Evolutionary conservation across 2,329 filamentous ascomycete species (phyloP).

Genomic region (Penicillium glabrum): DNA sequence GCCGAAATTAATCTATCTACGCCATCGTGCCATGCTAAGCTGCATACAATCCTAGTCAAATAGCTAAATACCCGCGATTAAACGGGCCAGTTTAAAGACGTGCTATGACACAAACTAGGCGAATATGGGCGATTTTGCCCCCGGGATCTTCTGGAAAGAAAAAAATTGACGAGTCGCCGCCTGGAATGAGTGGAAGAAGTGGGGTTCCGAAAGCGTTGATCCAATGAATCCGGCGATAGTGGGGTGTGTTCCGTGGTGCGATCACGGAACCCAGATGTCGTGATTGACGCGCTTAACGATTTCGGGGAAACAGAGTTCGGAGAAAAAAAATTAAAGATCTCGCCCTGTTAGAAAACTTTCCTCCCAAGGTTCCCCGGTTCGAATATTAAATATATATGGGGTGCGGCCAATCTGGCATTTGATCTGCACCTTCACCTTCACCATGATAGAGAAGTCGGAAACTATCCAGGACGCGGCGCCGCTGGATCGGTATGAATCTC

Average conservation of each 20-base stretch:
- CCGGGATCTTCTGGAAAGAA: neutral
- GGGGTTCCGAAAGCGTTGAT: constrained; percentile 1
- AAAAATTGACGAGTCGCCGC: constrained; percentile 16
- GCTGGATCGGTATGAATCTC: constrained; percentile 11
- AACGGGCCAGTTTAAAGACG: neutral
- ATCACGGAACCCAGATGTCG: constrained; percentile 12
- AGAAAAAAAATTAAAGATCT: constrained; percentile 5
- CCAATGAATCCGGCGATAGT: constrained; percentile 18
- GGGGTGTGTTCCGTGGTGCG: constrained; percentile 8
- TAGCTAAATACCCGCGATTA: neutral
- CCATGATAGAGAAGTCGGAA: constrained; percentile 17
- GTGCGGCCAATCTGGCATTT: neutral
- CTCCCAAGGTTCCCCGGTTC: neutral
- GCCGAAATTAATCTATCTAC: neutral
- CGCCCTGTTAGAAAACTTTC: neutral
- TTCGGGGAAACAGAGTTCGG: constrained; percentile 5
- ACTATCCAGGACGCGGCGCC: constrained; percentile 12
- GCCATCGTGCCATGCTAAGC: neutral
- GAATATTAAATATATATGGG: neutral
- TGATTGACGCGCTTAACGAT: constrained; percentile 13
- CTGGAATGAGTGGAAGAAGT: constrained; percentile 14
- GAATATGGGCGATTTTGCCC: neutral
- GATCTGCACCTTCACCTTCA: neutral
- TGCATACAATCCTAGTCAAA: neutral
- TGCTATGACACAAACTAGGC: constrained; percentile 1